Evolutionary conservation across 2,329 filamentous ascomycete genomes (phyloP), one percentile per base, ranked within the genome.

Genomic region (Scleromitrula shiraiana): DNA sequence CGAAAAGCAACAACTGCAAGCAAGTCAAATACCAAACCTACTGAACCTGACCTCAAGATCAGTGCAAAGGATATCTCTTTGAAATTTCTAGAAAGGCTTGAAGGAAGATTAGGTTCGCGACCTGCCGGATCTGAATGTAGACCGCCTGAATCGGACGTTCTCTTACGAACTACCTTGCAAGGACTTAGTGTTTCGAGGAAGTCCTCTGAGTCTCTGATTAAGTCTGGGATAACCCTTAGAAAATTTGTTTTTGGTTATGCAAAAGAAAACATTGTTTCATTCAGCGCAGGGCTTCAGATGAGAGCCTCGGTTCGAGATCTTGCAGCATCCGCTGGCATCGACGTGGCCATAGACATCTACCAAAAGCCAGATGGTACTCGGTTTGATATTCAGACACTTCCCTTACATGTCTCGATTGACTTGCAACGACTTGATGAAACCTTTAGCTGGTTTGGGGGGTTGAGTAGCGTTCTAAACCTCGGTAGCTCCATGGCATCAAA

Each of bases 401-500:
- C 90, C 5, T 65, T 96, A 2, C 78, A 83, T 50, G 64, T 95
- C 8, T 77, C 82, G 49, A 67, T 97, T 33, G 87, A 97, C 61
- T 69, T 96, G 14, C 82, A 84, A 54, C 78, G 79, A 47, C 69
- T 97, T 19, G 93, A 97, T 57, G 89, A 95, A 59, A 87, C 87
- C 0, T 81, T 97, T 51, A 80, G 80, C 48, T 88, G 87, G 74
- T 90, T 96, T 66, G 93, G 93, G 29, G 93, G 93, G 0, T 71
- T 98, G 36, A 95, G 90, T 64, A 88, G 89, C 55, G 84, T 98
- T 44, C 70, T 98, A 36, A 94, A 93, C 59, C 78, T 96, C 64
- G 87, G 89, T 53, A 85, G 78, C 50, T 95, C 91, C 0, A 85
- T 95, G 53, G 80, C 83, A 9, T 89, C 86, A 1, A 84, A 78